These are phyloP conservation scores for Epithele typhae DNA, from an alignment of 768 basidiomycete genomes.

Conservation along the genomic window DNA sequence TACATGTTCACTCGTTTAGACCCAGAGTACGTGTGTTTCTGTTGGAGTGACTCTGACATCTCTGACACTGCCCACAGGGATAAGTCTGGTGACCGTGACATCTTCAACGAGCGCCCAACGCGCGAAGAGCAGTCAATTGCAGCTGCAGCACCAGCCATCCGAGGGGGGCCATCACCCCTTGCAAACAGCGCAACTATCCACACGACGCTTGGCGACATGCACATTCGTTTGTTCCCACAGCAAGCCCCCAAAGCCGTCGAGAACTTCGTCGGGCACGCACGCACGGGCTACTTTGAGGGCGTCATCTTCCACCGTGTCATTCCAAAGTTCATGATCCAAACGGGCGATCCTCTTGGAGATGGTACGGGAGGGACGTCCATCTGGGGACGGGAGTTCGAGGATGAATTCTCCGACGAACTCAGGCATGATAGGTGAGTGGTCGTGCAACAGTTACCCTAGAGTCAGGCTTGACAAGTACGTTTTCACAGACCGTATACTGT, in stretches of 20 bases:
- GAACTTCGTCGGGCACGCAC: constrained; percentile 92
- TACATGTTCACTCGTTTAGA: constrained; percentile 91
- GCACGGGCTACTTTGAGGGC: constrained; percentile 88
- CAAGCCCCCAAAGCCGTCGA: constrained; percentile 95
- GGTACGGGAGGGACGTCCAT: constrained; percentile 90
- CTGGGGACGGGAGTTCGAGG: constrained; percentile 88
- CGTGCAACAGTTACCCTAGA: too few species aligned
- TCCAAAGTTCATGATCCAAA: constrained; percentile 98
- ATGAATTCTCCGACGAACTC: constrained; percentile 87
- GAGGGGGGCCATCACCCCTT: constrained; percentile 60
- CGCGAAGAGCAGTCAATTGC: constrained; percentile 93
- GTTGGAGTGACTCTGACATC: background rate
- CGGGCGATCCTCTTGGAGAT: constrained; percentile 92
- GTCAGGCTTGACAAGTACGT: too few species aligned
- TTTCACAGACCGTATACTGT: constrained; percentile 82
- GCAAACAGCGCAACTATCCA: constrained; percentile 87
- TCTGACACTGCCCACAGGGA: constrained; percentile 28
- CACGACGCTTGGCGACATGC: constrained; percentile 93
- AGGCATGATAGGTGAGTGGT: constrained; percentile 78
- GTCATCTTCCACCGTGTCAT: constrained; percentile 97
- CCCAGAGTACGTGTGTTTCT: constrained; percentile 73
- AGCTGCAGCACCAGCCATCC: constrained; percentile 44
- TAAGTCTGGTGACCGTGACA: constrained; percentile 87
- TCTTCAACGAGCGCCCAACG: constrained; percentile 97
- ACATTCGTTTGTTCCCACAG: constrained; percentile 82